Evolutionary conservation across 208 protist species (phyloP), one percentile per base, ranked within the genome.

Genomic region (Balamuthia mandrillaris): DNA sequence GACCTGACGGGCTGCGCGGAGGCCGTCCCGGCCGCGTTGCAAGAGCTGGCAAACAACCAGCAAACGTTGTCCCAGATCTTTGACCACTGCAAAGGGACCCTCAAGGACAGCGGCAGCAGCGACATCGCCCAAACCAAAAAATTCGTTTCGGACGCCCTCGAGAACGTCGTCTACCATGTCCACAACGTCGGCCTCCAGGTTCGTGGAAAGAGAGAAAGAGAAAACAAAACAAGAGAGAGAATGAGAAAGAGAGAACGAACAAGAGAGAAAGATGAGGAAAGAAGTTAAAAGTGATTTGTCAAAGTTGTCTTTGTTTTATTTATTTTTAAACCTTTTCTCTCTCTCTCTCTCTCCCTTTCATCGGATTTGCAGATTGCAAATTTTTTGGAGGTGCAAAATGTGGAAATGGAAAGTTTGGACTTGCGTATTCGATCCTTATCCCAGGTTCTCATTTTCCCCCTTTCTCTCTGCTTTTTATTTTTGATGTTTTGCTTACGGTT

Each of bases 111-210:
- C n/a, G n/a, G n/a, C n/a, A n/a, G n/a, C n/a, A n/a, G n/a, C n/a
- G n/a, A n/a, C n/a, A n/a, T n/a, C n/a, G n/a, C n/a, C n/a, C n/a
- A n/a, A n/a, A n/a, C n/a, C n/a, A n/a, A n/a, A n/a, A n/a, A n/a
- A n/a, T n/a, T n/a, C n/a, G n/a, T n/a, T n/a, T n/a, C n/a, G n/a
- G 74, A 82, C 47, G 74, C 74, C 12, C 74, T 82, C 39, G 51
- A 82, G 45, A 82, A 82, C 39, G 74, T 82, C 29, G 74, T 82
- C 29, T 82, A 82, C 29, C 74, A 82, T 82, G 74, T 82, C 44
- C 74, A 82, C 54, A 82, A 65, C 51, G 74, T 82, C n/a, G 74
- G 74, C 5, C 54, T 82, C 27, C 74, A 82, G 74, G 74, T 82
- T 68, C 33, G 0, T 7, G 5, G 9, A 29, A 9, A 29, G 24